Percentiles rank a stretch among this genome's conserved stretches.
These are phyloP conservation scores for Claviceps pusilla DNA, from an alignment of 2,329 filamentous ascomycete species.

Conservation along the genomic window DNA sequence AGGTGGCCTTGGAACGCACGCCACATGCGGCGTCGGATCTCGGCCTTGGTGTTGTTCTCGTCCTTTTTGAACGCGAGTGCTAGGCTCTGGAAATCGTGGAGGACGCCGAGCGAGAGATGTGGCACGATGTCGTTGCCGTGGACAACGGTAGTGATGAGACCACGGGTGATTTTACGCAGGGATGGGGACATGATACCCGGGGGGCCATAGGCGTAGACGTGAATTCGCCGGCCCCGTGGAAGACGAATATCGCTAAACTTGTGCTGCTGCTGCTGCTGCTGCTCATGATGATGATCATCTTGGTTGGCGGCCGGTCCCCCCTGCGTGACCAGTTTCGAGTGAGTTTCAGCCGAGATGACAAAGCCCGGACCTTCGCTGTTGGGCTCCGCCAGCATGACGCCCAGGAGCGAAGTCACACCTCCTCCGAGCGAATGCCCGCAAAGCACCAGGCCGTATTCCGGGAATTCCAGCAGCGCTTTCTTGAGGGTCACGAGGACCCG, in stretches of 20 bases:
- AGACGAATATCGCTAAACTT: constrained; percentile 31
- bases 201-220: constrained; percentile 67
- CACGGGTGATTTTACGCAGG: constrained; percentile 53
- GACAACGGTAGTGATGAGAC: constrained; percentile 59
- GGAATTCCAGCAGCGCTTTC: constrained; percentile 49
- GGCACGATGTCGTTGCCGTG: constrained; percentile 63
- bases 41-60: constrained; percentile 48
- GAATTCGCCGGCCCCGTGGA: constrained; percentile 54
- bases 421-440: constrained; percentile 57
- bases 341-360: constrained; percentile 41
- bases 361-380: constrained; percentile 41
- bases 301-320: constrained; percentile 13
- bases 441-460: constrained; percentile 54
- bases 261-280: neutral
- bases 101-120: constrained; percentile 54
- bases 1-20: constrained; percentile 47
- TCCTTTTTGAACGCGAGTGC: constrained; percentile 61
- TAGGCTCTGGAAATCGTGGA: constrained; percentile 61
- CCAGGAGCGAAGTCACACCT: constrained; percentile 53
- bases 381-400: constrained; percentile 55
- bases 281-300: neutral
- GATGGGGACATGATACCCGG: constrained; percentile 58
- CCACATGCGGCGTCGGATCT: constrained; percentile 53
- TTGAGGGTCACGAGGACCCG: constrained; percentile 51
- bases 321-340: constrained; percentile 25